Evolutionary conservation across 192 early-diverging fungal species (phyloP), one percentile per base, ranked within the genome.

Genomic region (Lunasporangiospora selenospora): DNA sequence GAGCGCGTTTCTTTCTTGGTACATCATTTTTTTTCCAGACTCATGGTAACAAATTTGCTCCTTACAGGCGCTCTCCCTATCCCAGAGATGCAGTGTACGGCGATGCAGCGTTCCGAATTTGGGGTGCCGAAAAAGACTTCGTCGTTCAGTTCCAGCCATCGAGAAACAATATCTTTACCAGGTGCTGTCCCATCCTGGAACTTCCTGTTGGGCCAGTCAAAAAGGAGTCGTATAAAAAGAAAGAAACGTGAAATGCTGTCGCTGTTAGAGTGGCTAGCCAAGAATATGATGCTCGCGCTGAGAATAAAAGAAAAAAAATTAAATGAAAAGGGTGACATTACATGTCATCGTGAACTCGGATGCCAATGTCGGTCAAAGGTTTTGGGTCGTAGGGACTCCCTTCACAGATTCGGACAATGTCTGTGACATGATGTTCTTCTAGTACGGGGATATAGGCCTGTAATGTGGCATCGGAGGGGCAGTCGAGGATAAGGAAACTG

Each of bases 31-130:
- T n/a, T n/a, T n/a, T n/a, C n/a, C n/a, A n/a, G n/a, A n/a, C n/a
- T n/a, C n/a, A n/a, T n/a, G n/a, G n/a, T n/a, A n/a, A n/a, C n/a
- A n/a, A n/a, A n/a, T n/a, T n/a, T 2, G 12, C 15, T 79, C 30
- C 88, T 50, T 60, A 89, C 83, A 10, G 90, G 90, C 9, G 91
- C 91, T 61, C 90, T 76, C n/a, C 90, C 90, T 32, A 92, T 85
- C 16, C 90, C 90, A 27, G 89, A 85, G 41, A 92, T 86, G 59
- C 90, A 92, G 56, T 92, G 90, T 16, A 92, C 84, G 11, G 75
- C 80, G 48, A 83, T 75, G 30, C 58, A 67, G 15, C 47, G 34
- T 9, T 54, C 64, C 4, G 30, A 48, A 10, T 55, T 45, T 12
- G 50, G 34, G 1, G 60, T 52, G 24, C 71, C 52, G 36, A 65